phyloP scores from a whole-genome alignment of 495 filamentous ascomycete species.

The Penicillium lagena region DNA sequence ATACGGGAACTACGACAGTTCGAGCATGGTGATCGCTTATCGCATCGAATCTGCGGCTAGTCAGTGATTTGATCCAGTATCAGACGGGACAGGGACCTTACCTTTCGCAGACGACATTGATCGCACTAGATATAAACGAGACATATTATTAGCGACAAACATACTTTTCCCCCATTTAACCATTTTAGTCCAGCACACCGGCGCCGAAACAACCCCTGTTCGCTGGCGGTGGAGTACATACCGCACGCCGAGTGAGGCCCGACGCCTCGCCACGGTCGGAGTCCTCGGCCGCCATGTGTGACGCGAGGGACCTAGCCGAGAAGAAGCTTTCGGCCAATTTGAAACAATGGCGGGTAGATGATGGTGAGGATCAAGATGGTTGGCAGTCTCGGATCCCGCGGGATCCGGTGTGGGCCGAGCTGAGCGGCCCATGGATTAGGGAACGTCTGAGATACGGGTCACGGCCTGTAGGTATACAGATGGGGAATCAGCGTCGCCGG shows the following conservation, averaged over 20 bases:
- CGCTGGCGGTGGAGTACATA: conserved; percentile 19
- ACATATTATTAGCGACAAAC: not conserved
- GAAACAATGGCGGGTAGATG: no score
- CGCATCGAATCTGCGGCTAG: conserved; percentile 33
- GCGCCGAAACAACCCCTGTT: not conserved
- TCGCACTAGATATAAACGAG: conserved; percentile 31
- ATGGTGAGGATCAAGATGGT: no score
- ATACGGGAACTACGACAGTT: conserved; percentile 39
- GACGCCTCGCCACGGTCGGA: conserved; percentile 23
- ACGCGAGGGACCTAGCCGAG: no score
- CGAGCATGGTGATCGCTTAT: conserved; percentile 40
- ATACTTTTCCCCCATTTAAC: not conserved
- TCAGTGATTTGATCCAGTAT: not conserved
- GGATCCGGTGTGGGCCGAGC: no score
- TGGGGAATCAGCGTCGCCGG: no score
- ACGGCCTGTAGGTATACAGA: no score
- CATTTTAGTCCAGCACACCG: not conserved
- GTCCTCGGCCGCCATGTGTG: conserved; percentile 27
- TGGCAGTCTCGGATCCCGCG: no score
- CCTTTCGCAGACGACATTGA: conserved; percentile 47
- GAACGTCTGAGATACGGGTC: no score
- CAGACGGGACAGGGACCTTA: conserved; percentile 11
- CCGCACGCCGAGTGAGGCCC: conserved; percentile 19
- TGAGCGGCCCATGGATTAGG: no score
- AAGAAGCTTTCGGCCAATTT: no score